Conservation (phyloP, 2,329 filamentous ascomycete genomes). For the Claviceps quebecensis region DNA sequence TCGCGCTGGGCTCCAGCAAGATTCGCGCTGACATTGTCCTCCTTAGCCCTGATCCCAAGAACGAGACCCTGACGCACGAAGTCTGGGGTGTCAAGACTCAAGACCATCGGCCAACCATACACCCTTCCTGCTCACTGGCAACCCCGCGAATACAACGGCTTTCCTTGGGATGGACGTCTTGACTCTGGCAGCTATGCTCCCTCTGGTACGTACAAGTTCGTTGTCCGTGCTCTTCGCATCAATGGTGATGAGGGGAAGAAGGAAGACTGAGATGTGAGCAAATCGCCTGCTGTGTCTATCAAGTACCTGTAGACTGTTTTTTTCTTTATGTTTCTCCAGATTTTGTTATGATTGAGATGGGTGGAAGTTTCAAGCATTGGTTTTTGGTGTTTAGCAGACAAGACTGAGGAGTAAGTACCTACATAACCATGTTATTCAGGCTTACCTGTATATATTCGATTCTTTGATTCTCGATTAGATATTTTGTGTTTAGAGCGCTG, state of each 20-base stretch:
- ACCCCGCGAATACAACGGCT: constrained; percentile 9
- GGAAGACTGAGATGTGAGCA: constrained; percentile 32
- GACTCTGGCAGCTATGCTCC: constrained; percentile 32
- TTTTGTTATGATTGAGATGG: too few species aligned
- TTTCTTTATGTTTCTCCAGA: too few species aligned
- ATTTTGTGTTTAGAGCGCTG: too few species aligned
- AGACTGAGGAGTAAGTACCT: not conserved
- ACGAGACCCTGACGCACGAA: constrained; percentile 12
- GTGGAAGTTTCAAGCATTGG: too few species aligned
- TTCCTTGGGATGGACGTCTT: constrained; percentile 32
- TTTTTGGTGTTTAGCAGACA: not conserved
- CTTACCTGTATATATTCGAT: too few species aligned
- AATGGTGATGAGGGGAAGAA: constrained; percentile 31
- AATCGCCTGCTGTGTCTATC: constrained; percentile 30
- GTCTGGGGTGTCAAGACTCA: constrained; percentile 25
- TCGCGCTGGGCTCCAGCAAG: constrained; percentile 31
- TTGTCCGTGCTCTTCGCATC: constrained; percentile 33
- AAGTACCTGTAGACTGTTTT: constrained; percentile 18
- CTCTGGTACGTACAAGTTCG: constrained; percentile 34
- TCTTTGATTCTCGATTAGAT: too few species aligned
- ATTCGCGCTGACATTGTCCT: constrained; percentile 32
- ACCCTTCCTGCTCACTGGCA: constrained; percentile 25
- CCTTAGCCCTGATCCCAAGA: constrained; percentile 12
- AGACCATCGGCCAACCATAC: constrained; percentile 27
- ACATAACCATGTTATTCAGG: too few species aligned